Evolutionary conservation across 73 alveolate species (phyloP), one percentile per base, ranked within the genome.

Genomic region (Paramecium bursaria): DNA sequence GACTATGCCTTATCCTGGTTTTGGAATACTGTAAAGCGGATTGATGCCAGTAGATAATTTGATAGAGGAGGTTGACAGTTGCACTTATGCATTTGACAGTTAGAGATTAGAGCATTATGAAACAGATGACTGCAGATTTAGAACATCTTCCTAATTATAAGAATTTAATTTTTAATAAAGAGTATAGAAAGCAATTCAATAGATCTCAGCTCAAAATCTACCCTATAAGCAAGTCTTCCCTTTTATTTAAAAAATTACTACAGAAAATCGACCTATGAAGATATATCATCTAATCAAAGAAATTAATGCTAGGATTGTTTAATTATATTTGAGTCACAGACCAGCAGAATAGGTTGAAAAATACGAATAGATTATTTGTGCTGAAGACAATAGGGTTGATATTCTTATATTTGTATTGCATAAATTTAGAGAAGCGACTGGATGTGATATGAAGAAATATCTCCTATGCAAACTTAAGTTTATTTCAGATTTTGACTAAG

Each of bases 401-500:
- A 67, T 67, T 39, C 33, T 67, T 19, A 21, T 67, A 4, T 67
- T 33, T 35, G 14, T 67, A 67, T 25, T 67, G 0, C 82, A 67
- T 31, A 67, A 67, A 42, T 67, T 67, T 67, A 25, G 35, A 67
- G 82, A 67, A 0, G 22, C 15, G 21, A 35, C 42, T 67, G 10
- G 35, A 67, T 67, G 82, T 19, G 35, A 67, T 67, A 39, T 67
- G 11, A 39, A 11, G 44, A 67, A 67, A 6, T n/a, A 22, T 39
- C 22, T 67, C 27, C 44, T 39, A 21, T 33, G 44, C n/a, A 67
- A 67, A 42, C 44, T 67, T 21, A 67, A 47, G 44, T 67, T 67
- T 42, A 67, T 67, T 53, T 39, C 44, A 57, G 82, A 67, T 67
- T 67, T 31, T 46, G 50, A 67, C 44, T 13, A 67, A 67, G 82